Evolutionary conservation across 768 basidiomycete species (phyloP).

Genomic region (Zangia roseola): DNA sequence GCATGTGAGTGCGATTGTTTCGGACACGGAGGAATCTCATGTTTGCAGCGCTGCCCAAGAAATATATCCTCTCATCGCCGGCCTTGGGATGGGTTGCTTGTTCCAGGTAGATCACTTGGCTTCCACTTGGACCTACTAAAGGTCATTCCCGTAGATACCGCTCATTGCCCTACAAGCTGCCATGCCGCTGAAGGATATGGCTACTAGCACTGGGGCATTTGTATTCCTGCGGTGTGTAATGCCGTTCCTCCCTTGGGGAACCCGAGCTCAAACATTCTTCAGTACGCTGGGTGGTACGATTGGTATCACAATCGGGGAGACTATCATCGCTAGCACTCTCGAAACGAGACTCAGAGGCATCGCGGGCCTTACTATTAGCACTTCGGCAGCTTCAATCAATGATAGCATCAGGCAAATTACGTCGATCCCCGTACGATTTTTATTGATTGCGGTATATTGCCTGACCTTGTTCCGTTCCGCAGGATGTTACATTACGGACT

Average conservation of each 20-base stretch:
- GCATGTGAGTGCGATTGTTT: constrained; percentile 19
- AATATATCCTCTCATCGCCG: constrained; percentile 33
- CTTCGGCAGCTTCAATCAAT: constrained; percentile 44
- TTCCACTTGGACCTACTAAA: background rate
- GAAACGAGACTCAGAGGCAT: constrained; percentile 15
- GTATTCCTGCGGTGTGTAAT: constrained; percentile 30
- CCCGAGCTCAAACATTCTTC: background rate
- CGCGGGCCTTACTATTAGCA: constrained; percentile 32
- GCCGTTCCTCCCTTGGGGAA: background rate
- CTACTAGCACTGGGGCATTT: constrained; percentile 39
- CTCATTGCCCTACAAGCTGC: constrained; percentile 41
- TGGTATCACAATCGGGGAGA: constrained; percentile 71
- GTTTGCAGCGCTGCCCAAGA: constrained; percentile 30
- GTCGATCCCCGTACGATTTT: constrained; percentile 21
- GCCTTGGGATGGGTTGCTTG: constrained; percentile 34
- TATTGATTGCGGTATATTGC: constrained; percentile 2
- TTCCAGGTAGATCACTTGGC: constrained; percentile 27
- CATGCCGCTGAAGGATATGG: constrained; percentile 47
- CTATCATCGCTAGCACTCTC: constrained; percentile 60
- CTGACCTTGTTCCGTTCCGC: constrained; percentile 2
- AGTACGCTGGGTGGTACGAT: constrained; percentile 74
- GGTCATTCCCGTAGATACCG: constrained; percentile 18
- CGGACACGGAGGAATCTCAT: background rate
- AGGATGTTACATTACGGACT: constrained; percentile 31
- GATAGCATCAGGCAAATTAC: constrained; percentile 47